Evolutionary conservation across 75 land plant species (phyloP).

Genomic region (Sequoiadendron giganteum): DNA sequence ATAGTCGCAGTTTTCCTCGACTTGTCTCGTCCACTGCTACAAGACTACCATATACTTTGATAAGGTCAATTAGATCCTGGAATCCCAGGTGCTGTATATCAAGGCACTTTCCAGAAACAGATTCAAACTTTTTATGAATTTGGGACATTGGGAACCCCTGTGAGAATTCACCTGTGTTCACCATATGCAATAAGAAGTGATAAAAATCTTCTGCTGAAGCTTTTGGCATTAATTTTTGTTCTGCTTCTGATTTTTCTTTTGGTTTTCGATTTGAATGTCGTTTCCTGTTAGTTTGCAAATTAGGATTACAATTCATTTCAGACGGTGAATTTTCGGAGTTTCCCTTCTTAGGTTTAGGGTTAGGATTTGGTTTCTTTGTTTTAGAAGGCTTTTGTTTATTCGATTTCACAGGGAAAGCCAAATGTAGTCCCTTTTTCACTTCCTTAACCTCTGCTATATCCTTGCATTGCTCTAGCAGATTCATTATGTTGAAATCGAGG

Average conservation of each 20-base stretch:
- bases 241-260: background rate
- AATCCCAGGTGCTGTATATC: background rate
- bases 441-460: conserved; percentile 4
- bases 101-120: background rate
- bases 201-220: background rate
- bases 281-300: background rate
- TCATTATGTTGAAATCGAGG: background rate
- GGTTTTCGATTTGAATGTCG: background rate
- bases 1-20: background rate
- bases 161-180: background rate
- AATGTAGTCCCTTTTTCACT: background rate
- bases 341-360: background rate
- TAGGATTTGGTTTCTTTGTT: background rate
- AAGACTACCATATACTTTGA: background rate
- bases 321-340: background rate
- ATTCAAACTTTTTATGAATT: background rate
- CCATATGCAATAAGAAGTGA: background rate
- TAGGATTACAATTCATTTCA: background rate
- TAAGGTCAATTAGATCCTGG: background rate
- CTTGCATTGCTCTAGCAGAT: conserved; percentile 7
- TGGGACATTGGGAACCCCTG: background rate
- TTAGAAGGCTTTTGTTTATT: background rate
- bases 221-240: background rate
- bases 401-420: background rate
- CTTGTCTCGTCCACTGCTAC: background rate